Conservation (phyloP, 164 flowering plant genomes). For the Magnolia sinica region DNA sequence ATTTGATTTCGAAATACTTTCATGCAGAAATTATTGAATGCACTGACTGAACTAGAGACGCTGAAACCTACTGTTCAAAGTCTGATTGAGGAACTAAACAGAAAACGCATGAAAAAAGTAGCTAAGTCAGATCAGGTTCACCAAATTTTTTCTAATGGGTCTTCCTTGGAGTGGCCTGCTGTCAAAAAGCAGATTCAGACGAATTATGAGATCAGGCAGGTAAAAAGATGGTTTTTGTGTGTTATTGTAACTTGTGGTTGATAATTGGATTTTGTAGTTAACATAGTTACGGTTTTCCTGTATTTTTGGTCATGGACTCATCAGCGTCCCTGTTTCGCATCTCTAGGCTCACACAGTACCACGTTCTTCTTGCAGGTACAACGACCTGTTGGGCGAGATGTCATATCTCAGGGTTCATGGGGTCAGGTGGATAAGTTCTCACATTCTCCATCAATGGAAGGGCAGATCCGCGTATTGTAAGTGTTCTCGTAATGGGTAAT, state of each 20-base stretch:
- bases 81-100: conserved; percentile 49
- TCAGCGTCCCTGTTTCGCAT: no score
- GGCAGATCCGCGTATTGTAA: conserved; percentile 58
- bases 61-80: conserved; percentile 65
- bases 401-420: conserved; percentile 30
- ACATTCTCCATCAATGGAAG: conserved; percentile 33
- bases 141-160: conserved; percentile 24
- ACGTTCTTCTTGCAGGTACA: conserved; percentile 31
- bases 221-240: conserved; percentile 12
- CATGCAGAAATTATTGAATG: conserved; percentile 53
- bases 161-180: conserved; percentile 44
- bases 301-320: no score
- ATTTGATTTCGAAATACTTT: conserved; percentile 15
- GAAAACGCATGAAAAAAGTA: conserved; percentile 32
- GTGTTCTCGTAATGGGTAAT: conserved; percentile 20
- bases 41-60: conserved; percentile 69
- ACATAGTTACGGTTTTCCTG: no score
- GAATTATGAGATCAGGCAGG: conserved; percentile 42
- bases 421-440: conserved; percentile 26
- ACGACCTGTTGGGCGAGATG: conserved; percentile 26
- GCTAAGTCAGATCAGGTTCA: conserved; percentile 23
- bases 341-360: not conserved
- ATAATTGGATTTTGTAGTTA: not conserved
- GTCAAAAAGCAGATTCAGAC: conserved; percentile 25
- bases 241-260: not conserved